Evolutionary conservation across 2,329 filamentous ascomycete species (phyloP).

Genomic region (Cercospora janseana): DNA sequence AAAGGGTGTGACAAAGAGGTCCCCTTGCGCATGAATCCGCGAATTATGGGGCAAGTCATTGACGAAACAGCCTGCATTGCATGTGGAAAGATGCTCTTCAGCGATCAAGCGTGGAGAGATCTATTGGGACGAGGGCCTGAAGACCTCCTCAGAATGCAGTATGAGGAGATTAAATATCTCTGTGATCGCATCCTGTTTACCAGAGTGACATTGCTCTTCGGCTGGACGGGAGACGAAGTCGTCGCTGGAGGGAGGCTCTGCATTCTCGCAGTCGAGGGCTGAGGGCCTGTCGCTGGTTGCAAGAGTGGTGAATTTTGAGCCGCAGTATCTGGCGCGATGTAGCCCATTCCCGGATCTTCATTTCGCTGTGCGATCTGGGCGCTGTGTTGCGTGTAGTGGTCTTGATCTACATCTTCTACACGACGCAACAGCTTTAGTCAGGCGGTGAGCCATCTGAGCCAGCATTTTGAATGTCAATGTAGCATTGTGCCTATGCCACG

Average conservation of each 20-base stretch:
- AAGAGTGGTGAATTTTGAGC: not conserved
- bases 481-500: no score
- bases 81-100: slow-evolving; percentile 55
- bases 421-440: no score
- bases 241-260: slow-evolving; percentile 36
- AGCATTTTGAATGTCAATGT: no score
- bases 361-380: no score
- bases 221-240: slow-evolving; percentile 46
- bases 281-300: not conserved
- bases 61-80: slow-evolving; percentile 58
- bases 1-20: slow-evolving; percentile 43
- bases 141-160: slow-evolving; percentile 44
- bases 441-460: no score
- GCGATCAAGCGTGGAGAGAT: slow-evolving; percentile 53
- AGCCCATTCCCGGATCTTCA: no score
- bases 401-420: no score
- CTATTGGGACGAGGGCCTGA: slow-evolving; percentile 48
- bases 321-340: no score
- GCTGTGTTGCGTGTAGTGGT: no score
- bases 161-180: slow-evolving; percentile 48
- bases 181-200: slow-evolving; percentile 54
- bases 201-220: slow-evolving; percentile 56
- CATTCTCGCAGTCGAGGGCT: slow-evolving; percentile 20
- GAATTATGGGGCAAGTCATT: slow-evolving; percentile 45
- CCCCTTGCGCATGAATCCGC: slow-evolving; percentile 44